Base-by-base conservation (phyloP, 140 eudicot species). In the Anethum foeniculum region DNA sequence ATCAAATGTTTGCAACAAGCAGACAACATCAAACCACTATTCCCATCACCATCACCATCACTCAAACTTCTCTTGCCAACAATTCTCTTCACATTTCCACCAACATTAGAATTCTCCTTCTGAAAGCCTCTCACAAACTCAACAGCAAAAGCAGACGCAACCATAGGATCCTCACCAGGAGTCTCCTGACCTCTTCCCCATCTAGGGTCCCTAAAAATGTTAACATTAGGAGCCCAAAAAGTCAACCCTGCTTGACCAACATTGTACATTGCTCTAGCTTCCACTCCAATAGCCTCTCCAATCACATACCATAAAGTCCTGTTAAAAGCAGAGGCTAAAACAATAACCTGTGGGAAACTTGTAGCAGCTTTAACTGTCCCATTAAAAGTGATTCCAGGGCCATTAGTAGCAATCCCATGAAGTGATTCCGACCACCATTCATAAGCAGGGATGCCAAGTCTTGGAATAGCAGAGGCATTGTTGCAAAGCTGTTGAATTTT, bases 131-230 rank as follows among this genome's bases (percentile, higher is more conserved):
- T 86, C 8, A 96, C 99, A 79, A 85, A 96, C 91, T 91, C 93
- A 23, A 91, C 75, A 10, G 89, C 89, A 80, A 84, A 96, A n/a
- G 87, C 92, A 1, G 90, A 82, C 15, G 72, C 88, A 62, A 93
- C 92, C 90, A 79, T 44, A 9, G 99, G 99, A 83, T 96, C 99
- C 89, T 96, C 99, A 46, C 99, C 99, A 5, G 98, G 90, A 11
- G 97, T 88, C 89, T 96, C 99, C 83, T 91, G 98, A 1, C 99
- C 98, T 32, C 99, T 88, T 68, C 99, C 99, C 99, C 99, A 96
- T 60, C 99, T 85, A 13, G 99, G 99, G 71, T 96, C 99, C 84
- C 99, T 90, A 71, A 93, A 96, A 1, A 96, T 44, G n/a, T 96
- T 96, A 68, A 96, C 85, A 41, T 90, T 90, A 25, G 99, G 99